A percentile compares a stretch with the other conserved stretches of the same genome.
Evolutionary conservation across 306 rosid species (phyloP).

Genomic region (Elaeagnus macrophylla): DNA sequence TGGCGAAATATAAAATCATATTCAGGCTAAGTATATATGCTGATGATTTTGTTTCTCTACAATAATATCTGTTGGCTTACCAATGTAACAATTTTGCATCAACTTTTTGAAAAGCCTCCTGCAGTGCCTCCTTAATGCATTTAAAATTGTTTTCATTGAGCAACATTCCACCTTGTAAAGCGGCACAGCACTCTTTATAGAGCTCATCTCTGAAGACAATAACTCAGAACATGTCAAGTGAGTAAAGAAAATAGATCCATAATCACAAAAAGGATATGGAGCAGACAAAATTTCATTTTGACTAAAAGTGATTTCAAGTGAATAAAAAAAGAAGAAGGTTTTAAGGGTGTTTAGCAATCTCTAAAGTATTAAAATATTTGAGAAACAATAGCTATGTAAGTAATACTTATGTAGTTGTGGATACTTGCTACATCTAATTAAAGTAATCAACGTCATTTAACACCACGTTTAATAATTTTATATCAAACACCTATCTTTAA

Average conservation of each 20-base stretch:
- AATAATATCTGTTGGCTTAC: conserved; percentile 33
- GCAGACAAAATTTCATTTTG: not conserved
- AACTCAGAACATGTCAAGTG: not conserved
- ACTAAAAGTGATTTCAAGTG: too few species aligned
- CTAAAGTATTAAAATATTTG: too few species aligned
- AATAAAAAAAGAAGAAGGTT: too few species aligned
- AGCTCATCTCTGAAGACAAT: conserved; percentile 61
- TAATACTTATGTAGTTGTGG: too few species aligned
- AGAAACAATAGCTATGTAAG: too few species aligned
- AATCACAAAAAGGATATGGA: not conserved
- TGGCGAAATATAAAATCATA: conserved; percentile 24
- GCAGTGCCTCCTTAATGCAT: conserved; percentile 50
- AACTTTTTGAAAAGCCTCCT: conserved; percentile 57
- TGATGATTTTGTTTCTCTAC: not conserved
- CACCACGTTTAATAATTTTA: too few species aligned
- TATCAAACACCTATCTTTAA: too few species aligned
- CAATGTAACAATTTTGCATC: conserved; percentile 55
- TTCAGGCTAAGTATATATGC: conserved; percentile 8
- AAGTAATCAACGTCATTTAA: too few species aligned
- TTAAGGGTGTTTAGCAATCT: too few species aligned
- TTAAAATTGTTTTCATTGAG: conserved; percentile 50
- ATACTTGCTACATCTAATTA: too few species aligned
- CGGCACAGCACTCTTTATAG: conserved; percentile 72
- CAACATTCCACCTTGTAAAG: conserved; percentile 68
- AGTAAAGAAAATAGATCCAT: not conserved